A percentile compares a stretch with the other conserved stretches of the same genome.
Evolutionary conservation across 176 grass and related monocot species (phyloP).

Genomic region (Oryza glumipatula): DNA sequence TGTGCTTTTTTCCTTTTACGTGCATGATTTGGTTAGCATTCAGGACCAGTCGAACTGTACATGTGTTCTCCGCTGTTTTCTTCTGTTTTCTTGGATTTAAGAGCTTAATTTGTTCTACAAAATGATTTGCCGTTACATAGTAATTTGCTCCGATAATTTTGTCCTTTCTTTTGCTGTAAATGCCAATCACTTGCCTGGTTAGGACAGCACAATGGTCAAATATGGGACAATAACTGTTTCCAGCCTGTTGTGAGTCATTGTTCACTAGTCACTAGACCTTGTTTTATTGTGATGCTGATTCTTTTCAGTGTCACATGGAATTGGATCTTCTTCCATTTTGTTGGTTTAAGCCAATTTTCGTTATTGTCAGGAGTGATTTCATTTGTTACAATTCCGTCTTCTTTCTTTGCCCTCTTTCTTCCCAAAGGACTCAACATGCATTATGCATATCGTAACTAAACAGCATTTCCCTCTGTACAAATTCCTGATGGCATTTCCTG

Average conservation of each 20-base stretch:
- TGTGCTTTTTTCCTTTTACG: neutral
- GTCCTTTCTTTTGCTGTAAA: neutral
- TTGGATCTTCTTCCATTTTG: constrained; percentile 5
- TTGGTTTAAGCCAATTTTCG: constrained; percentile 13
- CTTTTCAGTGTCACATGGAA: neutral
- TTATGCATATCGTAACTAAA: neutral
- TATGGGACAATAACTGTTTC: constrained; percentile 6
- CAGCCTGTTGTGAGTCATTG: neutral
- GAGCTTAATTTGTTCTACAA: constrained; percentile 12
- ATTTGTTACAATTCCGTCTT: neutral
- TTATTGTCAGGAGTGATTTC: neutral
- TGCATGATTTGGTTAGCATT: constrained; percentile 9
- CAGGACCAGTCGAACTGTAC: neutral
- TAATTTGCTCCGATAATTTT: neutral
- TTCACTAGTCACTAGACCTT: neutral
- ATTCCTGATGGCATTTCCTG: neutral
- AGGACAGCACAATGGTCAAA: neutral
- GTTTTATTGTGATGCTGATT: neutral
- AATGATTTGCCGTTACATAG: neutral
- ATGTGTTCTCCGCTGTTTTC: neutral
- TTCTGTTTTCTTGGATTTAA: constrained; percentile 4
- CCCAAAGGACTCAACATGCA: constrained; percentile 8
- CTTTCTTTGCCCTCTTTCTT: constrained; percentile 2
- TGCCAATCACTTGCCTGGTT: neutral
- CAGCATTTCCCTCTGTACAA: neutral